These are phyloP conservation scores for Ceratobasidium sp. DNA, from an alignment of 1,284 basidiomycete genomes.

Conservation along the genomic window DNA sequence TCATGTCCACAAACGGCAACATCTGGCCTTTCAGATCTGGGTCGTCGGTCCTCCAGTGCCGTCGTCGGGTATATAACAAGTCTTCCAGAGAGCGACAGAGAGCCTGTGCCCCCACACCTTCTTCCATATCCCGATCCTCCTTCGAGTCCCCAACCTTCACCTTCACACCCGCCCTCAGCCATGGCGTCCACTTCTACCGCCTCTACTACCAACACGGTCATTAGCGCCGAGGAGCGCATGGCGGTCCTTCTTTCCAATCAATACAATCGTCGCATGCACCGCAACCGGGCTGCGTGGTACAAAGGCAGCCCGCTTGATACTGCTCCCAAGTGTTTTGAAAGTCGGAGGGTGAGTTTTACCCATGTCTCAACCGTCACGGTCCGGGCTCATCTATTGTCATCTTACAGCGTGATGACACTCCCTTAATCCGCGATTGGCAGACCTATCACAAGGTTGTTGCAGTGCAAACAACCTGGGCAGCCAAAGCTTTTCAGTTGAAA, in stretches of 20 bases:
- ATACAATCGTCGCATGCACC: slow-evolving; percentile 21
- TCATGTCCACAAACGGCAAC: too few species aligned
- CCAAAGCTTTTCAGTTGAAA: slow-evolving; percentile 13
- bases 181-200: slow-evolving; percentile 2
- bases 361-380: too few species aligned
- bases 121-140: slow-evolving; percentile 10
- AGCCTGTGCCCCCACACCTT: neutral
- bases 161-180: neutral
- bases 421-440: slow-evolving; percentile 18
- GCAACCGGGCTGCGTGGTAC: slow-evolving; percentile 28
- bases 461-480: slow-evolving; percentile 8
- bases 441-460: slow-evolving; percentile 9
- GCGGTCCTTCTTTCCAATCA: slow-evolving; percentile 27
- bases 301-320: slow-evolving; percentile 15
- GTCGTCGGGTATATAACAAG: slow-evolving; percentile 31
- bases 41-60: slow-evolving; percentile 2
- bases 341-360: slow-evolving; percentile 7
- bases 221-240: slow-evolving; percentile 13
- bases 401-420: slow-evolving; percentile 25
- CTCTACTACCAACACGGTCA: neutral
- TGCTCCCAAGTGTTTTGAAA: slow-evolving; percentile 17
- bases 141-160: neutral
- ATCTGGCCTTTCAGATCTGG: slow-evolving; percentile 1
- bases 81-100: neutral
- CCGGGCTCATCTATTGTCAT: too few species aligned